Evolutionary conservation across 1,284 basidiomycete genomes (phyloP).

Genomic region (Rhodofomes roseus): DNA sequence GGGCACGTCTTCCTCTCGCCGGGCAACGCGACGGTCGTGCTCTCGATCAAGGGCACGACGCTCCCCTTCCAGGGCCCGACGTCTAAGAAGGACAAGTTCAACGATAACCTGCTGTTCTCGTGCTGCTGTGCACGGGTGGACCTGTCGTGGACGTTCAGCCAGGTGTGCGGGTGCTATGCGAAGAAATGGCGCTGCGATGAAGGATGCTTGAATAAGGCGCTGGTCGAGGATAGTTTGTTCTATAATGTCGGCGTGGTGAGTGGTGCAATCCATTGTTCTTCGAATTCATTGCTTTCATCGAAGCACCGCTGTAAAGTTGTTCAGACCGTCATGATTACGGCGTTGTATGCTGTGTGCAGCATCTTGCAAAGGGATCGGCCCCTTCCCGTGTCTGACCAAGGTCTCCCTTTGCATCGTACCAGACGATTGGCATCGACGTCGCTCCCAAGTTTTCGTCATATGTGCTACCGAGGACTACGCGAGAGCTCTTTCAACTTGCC

Average conservation of each 20-base stretch:
- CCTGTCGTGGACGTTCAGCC: constrained; percentile 75
- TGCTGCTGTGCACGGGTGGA: constrained; percentile 96
- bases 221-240: constrained; percentile 89
- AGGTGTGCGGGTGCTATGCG: constrained; percentile 89
- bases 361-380: no score
- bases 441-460: background rate
- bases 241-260: constrained; percentile 80
- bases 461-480: background rate
- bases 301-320: no score
- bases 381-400: no score
- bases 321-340: no score
- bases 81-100: constrained; percentile 91
- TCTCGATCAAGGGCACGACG: constrained; percentile 96
- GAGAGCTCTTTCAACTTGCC: background rate
- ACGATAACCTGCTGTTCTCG: constrained; percentile 95
- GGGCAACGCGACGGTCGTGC: constrained; percentile 80
- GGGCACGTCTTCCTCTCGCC: constrained; percentile 86
- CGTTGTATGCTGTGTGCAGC: no score
- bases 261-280: constrained; percentile 8
- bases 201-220: constrained; percentile 78
- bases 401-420: no score
- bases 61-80: constrained; percentile 62
- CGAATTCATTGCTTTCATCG: background rate
- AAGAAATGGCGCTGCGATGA: constrained; percentile 75
- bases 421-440: no score